Evolutionary conservation across 495 filamentous ascomycete species (phyloP).

Genomic region (Physcia stellaris): DNA sequence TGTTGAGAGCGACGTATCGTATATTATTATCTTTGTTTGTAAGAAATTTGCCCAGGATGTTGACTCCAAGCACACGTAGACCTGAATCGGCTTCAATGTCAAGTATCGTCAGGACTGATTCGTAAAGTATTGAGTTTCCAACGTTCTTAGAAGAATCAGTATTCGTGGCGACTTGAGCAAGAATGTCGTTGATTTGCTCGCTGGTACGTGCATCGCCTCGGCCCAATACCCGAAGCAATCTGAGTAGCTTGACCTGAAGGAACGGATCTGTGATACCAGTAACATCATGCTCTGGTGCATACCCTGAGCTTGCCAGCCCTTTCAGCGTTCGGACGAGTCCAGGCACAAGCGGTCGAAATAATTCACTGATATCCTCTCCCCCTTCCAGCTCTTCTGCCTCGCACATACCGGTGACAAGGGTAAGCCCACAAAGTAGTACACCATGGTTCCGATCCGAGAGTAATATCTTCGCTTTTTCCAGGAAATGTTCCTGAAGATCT

Average conservation of each 20-base stretch:
- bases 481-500: slow-evolving; percentile 90
- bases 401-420: slow-evolving; percentile 81
- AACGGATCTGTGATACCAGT: slow-evolving; percentile 98
- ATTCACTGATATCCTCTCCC: slow-evolving; percentile 69
- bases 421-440: slow-evolving; percentile 82
- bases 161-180: slow-evolving; percentile 96
- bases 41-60: slow-evolving; percentile 95
- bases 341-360: slow-evolving; percentile 68
- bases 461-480: slow-evolving; percentile 84
- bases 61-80: slow-evolving; percentile 84
- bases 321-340: slow-evolving; percentile 83
- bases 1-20: slow-evolving; percentile 94
- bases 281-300: slow-evolving; percentile 95
- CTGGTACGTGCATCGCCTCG: slow-evolving; percentile 80
- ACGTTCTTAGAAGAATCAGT: slow-evolving; percentile 98
- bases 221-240: slow-evolving; percentile 69
- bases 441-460: slow-evolving; percentile 88
- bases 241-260: slow-evolving; percentile 88
- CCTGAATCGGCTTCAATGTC: slow-evolving; percentile 97
- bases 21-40: slow-evolving; percentile 98
- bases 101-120: slow-evolving; percentile 91
- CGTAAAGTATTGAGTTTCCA: slow-evolving; percentile 94
- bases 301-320: slow-evolving; percentile 82
- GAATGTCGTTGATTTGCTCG: slow-evolving; percentile 95
- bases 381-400: slow-evolving; percentile 86